These are phyloP conservation scores for Malassezia globosa DNA, from an alignment of 1,284 basidiomycete genomes.

Conservation along the genomic window DNA sequence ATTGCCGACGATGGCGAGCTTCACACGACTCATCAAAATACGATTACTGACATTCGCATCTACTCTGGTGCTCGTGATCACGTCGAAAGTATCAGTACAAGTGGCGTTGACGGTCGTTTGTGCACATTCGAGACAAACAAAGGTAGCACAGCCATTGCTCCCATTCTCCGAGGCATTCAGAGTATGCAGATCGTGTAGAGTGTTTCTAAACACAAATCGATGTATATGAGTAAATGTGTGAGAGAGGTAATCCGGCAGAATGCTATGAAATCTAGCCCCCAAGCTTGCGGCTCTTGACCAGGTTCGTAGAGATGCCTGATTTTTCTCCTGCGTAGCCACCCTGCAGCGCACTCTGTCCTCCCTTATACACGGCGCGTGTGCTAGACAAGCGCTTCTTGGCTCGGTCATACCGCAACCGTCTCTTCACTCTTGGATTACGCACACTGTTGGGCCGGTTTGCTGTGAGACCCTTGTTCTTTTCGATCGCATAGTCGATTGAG, in stretches of 20 bases:
- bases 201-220: not conserved
- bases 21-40: slow-evolving; percentile 82
- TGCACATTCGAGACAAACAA: slow-evolving; percentile 75
- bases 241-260: too few species aligned
- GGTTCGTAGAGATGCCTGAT: slow-evolving; percentile 39
- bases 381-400: slow-evolving; percentile 43
- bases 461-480: slow-evolving; percentile 44
- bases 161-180: slow-evolving; percentile 31
- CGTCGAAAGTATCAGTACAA: slow-evolving; percentile 71
- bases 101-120: slow-evolving; percentile 86
- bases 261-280: slow-evolving; percentile 16
- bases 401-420: slow-evolving; percentile 41
- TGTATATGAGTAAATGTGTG: too few species aligned
- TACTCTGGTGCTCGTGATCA: slow-evolving; percentile 49
- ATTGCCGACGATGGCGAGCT: slow-evolving; percentile 57
- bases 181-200: slow-evolving; percentile 25
- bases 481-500: slow-evolving; percentile 39
- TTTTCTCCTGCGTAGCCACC: slow-evolving; percentile 43
- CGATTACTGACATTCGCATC: slow-evolving; percentile 61
- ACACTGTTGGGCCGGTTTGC: slow-evolving; percentile 36
- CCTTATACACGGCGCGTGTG: slow-evolving; percentile 44
- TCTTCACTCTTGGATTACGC: slow-evolving; percentile 46
- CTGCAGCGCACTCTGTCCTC: slow-evolving; percentile 37
- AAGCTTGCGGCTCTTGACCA: slow-evolving; percentile 44
- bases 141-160: slow-evolving; percentile 35